Percentiles rank a stretch among this genome's conserved stretches.
Conservation (phyloP, 441 rosid genomes). For the Populus hybrid region DNA sequence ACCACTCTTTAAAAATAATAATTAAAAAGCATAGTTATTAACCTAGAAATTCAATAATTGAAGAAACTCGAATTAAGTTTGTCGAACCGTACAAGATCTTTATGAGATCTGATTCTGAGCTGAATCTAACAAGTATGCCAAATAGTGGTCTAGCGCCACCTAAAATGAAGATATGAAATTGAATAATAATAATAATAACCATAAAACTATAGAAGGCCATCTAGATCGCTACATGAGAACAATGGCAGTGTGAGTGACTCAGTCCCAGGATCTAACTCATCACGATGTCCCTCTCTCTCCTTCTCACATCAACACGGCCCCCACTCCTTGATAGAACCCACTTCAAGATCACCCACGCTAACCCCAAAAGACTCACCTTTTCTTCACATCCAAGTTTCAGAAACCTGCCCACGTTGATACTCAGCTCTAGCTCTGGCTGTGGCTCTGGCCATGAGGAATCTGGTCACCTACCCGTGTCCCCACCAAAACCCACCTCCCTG, state of each 20-base stretch:
- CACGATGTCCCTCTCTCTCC: constrained; percentile 17
- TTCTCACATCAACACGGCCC: constrained; percentile 6
- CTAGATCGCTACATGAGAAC: neutral
- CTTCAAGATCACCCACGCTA: constrained; percentile 7
- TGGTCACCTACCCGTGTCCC: constrained; percentile 13
- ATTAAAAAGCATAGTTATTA: no score
- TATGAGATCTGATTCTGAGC: no score
- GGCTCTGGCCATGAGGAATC: constrained; percentile 9
- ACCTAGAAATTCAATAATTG: no score
- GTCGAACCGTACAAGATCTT: no score
- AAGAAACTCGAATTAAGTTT: no score
- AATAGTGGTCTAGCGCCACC: no score
- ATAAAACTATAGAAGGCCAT: neutral
- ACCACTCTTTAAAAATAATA: no score
- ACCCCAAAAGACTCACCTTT: constrained; percentile 5
- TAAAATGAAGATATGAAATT: neutral
- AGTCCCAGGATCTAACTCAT: neutral
- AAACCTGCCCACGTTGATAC: neutral
- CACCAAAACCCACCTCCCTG: constrained; percentile 27
- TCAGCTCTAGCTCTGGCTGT: neutral
- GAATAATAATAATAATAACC: no score
- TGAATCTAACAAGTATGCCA: no score
- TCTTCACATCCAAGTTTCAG: constrained; percentile 15
- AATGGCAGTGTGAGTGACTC: neutral
- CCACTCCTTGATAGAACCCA: constrained; percentile 16